Percentiles rank a stretch among this genome's conserved stretches.
Conservation (phyloP, 2,329 filamentous ascomycete genomes). For the Cytospora leucostoma region DNA sequence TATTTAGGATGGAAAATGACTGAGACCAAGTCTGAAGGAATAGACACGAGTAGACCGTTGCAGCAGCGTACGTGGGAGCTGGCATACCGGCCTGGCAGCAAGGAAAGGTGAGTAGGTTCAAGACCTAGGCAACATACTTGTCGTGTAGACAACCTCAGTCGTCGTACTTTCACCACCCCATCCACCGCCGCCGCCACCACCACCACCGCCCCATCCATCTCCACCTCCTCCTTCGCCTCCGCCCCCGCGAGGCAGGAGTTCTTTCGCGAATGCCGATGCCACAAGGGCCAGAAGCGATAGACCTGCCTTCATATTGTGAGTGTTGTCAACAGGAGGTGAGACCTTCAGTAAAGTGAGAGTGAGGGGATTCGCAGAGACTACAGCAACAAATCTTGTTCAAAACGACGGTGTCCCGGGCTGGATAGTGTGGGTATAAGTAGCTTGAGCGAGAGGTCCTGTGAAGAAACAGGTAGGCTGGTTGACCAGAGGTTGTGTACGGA, state of each 20-base stretch:
- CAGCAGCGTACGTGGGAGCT: not conserved
- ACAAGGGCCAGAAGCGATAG: slow-evolving; percentile 37
- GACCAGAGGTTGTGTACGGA: slow-evolving; percentile 25
- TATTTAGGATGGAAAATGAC: not conserved
- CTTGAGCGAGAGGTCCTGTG: slow-evolving; percentile 37
- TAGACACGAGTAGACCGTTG: not conserved
- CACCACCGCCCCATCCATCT: slow-evolving; percentile 23
- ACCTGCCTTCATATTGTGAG: slow-evolving; percentile 36
- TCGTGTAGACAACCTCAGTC: slow-evolving; percentile 30
- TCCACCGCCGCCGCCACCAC: slow-evolving; percentile 18
- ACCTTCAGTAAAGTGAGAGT: slow-evolving; percentile 25
- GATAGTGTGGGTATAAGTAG: slow-evolving; percentile 34
- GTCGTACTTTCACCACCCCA: slow-evolving; percentile 24
- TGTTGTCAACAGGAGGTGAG: slow-evolving; percentile 10
- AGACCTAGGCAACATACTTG: slow-evolving; percentile 14
- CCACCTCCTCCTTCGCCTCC: slow-evolving; percentile 20
- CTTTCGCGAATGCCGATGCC: slow-evolving; percentile 34
- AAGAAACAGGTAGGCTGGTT: slow-evolving; percentile 30
- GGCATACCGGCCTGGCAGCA: not conserved
- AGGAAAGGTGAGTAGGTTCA: not conserved
- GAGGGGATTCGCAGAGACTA: slow-evolving; percentile 2
- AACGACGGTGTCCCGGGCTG: slow-evolving; percentile 9
- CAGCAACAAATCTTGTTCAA: slow-evolving; percentile 4
- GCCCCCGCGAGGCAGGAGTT: slow-evolving; percentile 25
- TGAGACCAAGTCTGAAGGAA: not conserved